These are phyloP conservation scores for Pythium scleroteichum DNA, from an alignment of 352 stramenopile species.

Conservation along the genomic window DNA sequence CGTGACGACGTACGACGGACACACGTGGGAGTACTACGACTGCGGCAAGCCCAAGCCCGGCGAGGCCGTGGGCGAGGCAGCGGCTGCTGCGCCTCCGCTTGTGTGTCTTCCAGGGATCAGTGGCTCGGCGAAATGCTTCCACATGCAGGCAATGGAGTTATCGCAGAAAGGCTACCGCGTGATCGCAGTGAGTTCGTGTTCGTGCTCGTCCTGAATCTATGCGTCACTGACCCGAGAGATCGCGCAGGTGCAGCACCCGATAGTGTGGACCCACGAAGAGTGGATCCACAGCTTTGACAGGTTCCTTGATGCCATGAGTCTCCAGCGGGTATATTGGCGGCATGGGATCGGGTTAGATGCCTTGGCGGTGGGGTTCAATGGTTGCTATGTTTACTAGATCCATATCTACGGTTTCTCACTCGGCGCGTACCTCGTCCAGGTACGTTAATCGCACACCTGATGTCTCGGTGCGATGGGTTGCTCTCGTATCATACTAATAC, in stretches of 20 bases:
- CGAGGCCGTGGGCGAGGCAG: background rate
- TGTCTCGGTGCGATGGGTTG: background rate
- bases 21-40: slow-evolving; percentile 82
- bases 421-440: slow-evolving; percentile 70
- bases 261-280: slow-evolving; percentile 80
- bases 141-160: slow-evolving; percentile 53
- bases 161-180: slow-evolving; percentile 64
- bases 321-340: slow-evolving; percentile 36
- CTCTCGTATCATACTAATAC: background rate
- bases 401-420: slow-evolving; percentile 75
- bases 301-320: slow-evolving; percentile 66
- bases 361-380: too few species aligned
- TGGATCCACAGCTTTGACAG: slow-evolving; percentile 83
- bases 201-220: too few species aligned
- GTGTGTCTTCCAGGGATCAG: slow-evolving; percentile 68
- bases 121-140: slow-evolving; percentile 55
- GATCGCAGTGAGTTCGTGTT: slow-evolving; percentile 40
- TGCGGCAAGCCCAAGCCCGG: slow-evolving; percentile 38
- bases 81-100: slow-evolving; percentile 34
- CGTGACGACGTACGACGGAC: slow-evolving; percentile 73
- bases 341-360: too few species aligned
- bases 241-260: slow-evolving; percentile 58
- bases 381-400: too few species aligned
- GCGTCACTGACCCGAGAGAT: too few species aligned
- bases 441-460: slow-evolving; percentile 14